Base-by-base conservation (phyloP, 2,329 filamentous ascomycete genomes). In the Fusarium sp. region DNA sequence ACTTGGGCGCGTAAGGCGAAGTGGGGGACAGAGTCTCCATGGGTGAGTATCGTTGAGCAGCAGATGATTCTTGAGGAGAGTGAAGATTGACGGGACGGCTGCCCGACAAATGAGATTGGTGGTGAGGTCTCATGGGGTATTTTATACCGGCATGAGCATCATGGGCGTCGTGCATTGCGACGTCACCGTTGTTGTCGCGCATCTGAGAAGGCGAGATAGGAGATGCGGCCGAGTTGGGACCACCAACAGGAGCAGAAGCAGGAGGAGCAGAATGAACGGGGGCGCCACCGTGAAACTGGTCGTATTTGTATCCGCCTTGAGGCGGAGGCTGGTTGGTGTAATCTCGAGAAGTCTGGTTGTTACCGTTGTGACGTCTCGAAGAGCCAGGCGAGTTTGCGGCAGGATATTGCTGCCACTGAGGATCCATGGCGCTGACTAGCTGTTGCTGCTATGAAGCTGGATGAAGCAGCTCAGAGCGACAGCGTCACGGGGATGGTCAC, bases 21-120 rank as follows among this genome's bases (percentile, higher is more conserved):
- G 91, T 89, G 42, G 94, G 93, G 65, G 94, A 93, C 66, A 97
- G 84, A 18, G 89, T 88, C 79, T 97, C 95, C 94, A 98, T 98
- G 69, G 95, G 96, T 48, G 95, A 98, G 82, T 98, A 98, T 78
- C 94, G 90, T 79, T 97, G 93, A 63, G 94, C 93, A 53, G 93
- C 87, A 45, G 93, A 96, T 63, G 92, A 90, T 76, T 90, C 80
- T 59, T 79, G 90, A 53, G 90, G 84, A 48, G 91, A 92, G 79
- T 95, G 91, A 74, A 93, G 88, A 67, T 88, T 93, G 64, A 89
- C 74, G 43, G 82, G 71, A 71, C 81, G 81, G 71, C 82, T 78
- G 58, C 80, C 80, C 28, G 87, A 89, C 63, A 88, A 84, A 73
- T 95, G 90, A 76, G 93, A 89, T 78, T 93, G 90, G 78, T 94